phyloP scores from a whole-genome alignment of 192 early-diverging fungal species.

The Backusella liffmaniae region DNA sequence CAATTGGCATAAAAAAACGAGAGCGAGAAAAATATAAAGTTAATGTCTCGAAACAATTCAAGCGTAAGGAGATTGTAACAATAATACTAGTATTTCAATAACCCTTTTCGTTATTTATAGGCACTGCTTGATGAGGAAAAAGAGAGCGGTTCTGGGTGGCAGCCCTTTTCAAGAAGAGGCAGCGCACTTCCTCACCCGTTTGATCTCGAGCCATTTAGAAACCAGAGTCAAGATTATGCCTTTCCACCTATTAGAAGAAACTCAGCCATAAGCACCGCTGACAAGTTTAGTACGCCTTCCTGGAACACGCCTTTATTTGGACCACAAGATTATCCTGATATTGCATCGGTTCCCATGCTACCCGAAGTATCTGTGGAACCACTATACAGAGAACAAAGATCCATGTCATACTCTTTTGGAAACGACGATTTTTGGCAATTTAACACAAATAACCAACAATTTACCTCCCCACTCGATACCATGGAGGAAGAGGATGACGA shows the following conservation, averaged over 20 bases:
- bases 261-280: constrained; percentile 13
- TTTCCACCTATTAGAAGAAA: constrained; percentile 11
- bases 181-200: constrained; percentile 8
- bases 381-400: constrained; percentile 47
- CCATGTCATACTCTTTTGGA: constrained; percentile 57
- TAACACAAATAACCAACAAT: constrained; percentile 23
- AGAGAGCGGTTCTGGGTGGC: not conserved
- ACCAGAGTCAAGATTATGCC: not conserved
- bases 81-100: not conserved
- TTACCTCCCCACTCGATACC: constrained; percentile 8
- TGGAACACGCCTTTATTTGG: not conserved
- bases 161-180: constrained; percentile 10
- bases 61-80: not conserved
- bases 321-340: constrained; percentile 17
- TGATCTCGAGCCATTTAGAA: not conserved
- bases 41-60: constrained; percentile 10
- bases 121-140: constrained; percentile 5
- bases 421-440: constrained; percentile 31
- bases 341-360: constrained; percentile 34
- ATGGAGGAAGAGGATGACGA: constrained; percentile 33
- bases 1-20: not conserved
- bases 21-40: not conserved
- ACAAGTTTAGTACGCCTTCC: not conserved
- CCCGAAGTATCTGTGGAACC: constrained; percentile 41
- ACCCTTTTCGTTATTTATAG: not conserved